Percentiles rank a stretch among this genome's conserved stretches.
phyloP scores from a whole-genome alignment of 2,329 filamentous ascomycete species.

The Chaetomiaceae sp. region DNA sequence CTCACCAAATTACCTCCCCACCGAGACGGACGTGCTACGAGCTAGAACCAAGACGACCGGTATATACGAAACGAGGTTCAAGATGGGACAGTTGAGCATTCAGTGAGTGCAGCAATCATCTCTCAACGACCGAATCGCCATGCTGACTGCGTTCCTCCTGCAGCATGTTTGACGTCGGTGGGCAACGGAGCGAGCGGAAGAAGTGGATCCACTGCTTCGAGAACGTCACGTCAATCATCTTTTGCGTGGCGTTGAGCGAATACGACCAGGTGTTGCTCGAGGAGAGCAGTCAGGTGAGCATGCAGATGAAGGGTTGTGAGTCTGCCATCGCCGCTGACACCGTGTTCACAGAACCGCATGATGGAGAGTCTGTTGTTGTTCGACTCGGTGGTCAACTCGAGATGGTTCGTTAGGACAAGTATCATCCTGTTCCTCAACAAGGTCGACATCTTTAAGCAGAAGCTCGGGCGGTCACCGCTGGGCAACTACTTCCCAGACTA shows the following conservation, averaged over 20 bases:
- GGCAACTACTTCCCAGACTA: slow-evolving; percentile 98
- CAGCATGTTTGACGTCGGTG: slow-evolving; percentile 99
- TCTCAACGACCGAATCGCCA: neutral
- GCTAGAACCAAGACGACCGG: slow-evolving; percentile 97
- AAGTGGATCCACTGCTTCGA: slow-evolving; percentile 99
- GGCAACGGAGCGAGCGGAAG: slow-evolving; percentile 94
- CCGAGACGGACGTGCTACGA: slow-evolving; percentile 90
- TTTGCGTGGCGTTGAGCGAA: slow-evolving; percentile 95
- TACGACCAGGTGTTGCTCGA: slow-evolving; percentile 97
- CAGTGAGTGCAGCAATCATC: slow-evolving; percentile 61
- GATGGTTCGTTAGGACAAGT: slow-evolving; percentile 98
- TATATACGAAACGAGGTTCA: slow-evolving; percentile 98
- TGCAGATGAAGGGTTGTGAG: neutral
- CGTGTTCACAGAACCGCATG: slow-evolving; percentile 77
- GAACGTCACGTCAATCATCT: slow-evolving; percentile 98
- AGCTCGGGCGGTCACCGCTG: slow-evolving; percentile 81
- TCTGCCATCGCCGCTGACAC: neutral
- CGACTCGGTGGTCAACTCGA: slow-evolving; percentile 96
- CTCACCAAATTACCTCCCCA: slow-evolving; percentile 78
- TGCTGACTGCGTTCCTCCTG: neutral
- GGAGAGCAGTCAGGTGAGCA: slow-evolving; percentile 86
- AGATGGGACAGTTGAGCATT: slow-evolving; percentile 97
- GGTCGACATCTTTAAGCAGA: slow-evolving; percentile 96
- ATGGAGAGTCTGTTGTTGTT: slow-evolving; percentile 97
- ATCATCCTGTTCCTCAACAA: slow-evolving; percentile 99